phyloP scores from a whole-genome alignment of 306 rosid species.

The Inga leiocalycina region DNA sequence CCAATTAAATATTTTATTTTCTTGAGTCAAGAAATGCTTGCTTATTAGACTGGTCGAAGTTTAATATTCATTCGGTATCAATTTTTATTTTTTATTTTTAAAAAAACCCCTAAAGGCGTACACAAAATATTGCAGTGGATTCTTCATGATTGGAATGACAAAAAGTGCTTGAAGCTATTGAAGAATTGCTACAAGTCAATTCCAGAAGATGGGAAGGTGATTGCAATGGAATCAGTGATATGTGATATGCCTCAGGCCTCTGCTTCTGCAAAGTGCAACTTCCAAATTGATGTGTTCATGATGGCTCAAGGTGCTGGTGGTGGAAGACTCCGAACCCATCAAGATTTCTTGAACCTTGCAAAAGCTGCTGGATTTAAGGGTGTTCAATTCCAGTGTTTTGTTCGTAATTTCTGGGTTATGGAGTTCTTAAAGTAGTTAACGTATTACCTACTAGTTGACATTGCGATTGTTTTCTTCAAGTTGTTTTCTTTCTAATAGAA shows the following conservation, averaged over 20 bases:
- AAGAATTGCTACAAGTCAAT: neutral
- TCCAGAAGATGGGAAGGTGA: constrained; percentile 7
- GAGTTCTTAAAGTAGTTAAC: constrained; percentile 1
- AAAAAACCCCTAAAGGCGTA: neutral
- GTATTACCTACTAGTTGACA: neutral
- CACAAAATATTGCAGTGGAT: neutral
- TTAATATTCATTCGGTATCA: neutral
- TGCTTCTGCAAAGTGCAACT: constrained; percentile 2
- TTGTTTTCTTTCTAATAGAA: neutral
- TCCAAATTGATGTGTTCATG: constrained; percentile 1
- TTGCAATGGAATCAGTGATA: neutral
- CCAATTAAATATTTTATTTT: neutral
- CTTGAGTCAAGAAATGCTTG: neutral
- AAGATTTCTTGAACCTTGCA: neutral
- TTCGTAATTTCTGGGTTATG: neutral
- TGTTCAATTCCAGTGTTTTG: neutral
- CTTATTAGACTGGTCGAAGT: neutral
- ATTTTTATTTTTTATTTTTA: neutral
- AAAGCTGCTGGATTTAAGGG: neutral
- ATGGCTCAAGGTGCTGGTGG: constrained; percentile 1
- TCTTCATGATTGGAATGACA: neutral
- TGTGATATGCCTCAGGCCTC: neutral
- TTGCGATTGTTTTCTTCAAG: neutral
- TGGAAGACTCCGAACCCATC: neutral
- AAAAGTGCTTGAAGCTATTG: neutral